A percentile compares a stretch with the other conserved stretches of the same genome.
Evolutionary conservation across 73 alveolate genomes (phyloP).

Genomic region (Paramecium tetraurelia): DNA sequence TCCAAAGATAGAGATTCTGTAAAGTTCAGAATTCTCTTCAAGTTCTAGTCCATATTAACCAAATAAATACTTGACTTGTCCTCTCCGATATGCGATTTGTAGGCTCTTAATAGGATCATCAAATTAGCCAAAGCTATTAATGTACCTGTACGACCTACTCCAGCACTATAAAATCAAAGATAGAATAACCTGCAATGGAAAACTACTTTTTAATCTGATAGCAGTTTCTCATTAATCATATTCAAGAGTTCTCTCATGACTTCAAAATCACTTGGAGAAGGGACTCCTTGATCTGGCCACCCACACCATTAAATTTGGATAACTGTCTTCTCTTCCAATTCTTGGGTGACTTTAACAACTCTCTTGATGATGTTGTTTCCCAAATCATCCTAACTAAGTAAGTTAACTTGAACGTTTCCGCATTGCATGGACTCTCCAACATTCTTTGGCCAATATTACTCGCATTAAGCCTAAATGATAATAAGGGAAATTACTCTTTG

Average conservation of each 20-base stretch:
- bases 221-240: slow-evolving; percentile 1
- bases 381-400: slow-evolving; percentile 69
- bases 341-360: slow-evolving; percentile 57
- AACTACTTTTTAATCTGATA: slow-evolving; percentile 70
- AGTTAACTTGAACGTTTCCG: slow-evolving; percentile 62
- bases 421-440: slow-evolving; percentile 52
- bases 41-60: not conserved
- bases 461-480: slow-evolving; percentile 71
- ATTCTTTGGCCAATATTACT: slow-evolving; percentile 88
- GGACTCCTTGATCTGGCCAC: slow-evolving; percentile 96
- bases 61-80: not conserved
- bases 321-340: not conserved
- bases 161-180: slow-evolving; percentile 77
- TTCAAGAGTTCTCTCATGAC: slow-evolving; percentile 50
- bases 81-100: not conserved
- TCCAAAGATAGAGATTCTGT: slow-evolving; percentile 81
- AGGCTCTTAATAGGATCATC: slow-evolving; percentile 18
- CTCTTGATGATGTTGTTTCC: slow-evolving; percentile 73
- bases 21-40: slow-evolving; percentile 66
- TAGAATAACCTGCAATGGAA: slow-evolving; percentile 82
- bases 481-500: slow-evolving; percentile 68
- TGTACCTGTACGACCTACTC: slow-evolving; percentile 98
- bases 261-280: slow-evolving; percentile 67
- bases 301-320: slow-evolving; percentile 61
- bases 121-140: slow-evolving; percentile 74